Evolutionary conservation across 768 basidiomycete genomes (phyloP), one percentile per base, ranked within the genome.

Genomic region (Kwoniella newhampshirensis): DNA sequence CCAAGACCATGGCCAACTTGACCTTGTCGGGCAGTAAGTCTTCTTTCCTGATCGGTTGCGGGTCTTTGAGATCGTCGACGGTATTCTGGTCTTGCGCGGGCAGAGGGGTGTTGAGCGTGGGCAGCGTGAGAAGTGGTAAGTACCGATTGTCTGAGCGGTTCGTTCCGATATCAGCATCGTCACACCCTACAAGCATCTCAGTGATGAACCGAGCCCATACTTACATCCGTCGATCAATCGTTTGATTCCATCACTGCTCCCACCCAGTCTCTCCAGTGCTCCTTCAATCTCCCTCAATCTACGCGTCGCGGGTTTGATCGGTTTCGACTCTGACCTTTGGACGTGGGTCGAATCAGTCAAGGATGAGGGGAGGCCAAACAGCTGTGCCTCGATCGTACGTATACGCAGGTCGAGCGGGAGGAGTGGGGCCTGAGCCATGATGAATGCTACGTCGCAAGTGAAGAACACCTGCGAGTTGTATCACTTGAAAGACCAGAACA

Each of bases 1-100:
- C 71, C 4, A 73, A 43, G 1, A 73, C 21, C 61, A 73, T 66
- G 4, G 64, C 55, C n/a, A 66, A 23, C 43, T 67, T 70, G 40
- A 51, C 57, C 0, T 23, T 18, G 42, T 69, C 66, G 4, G 66
- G 60, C 39, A 73, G 35, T 4, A 70, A 46, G 27, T 70, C 63
- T 49, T 39, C 21, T 11, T 11, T 9, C 37, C 27, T 54, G n/a
- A 5, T 45, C 4, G 17, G 8, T 11, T 54, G 28, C 17, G 11
- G 13, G 32, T 26, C n/a, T n/a, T n/a, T n/a, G n/a, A n/a, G n/a
- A n/a, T n/a, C n/a, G n/a, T n/a, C n/a, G n/a, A n/a, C n/a, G n/a
- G n/a, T n/a, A n/a, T n/a, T n/a, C n/a, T n/a, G n/a, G 8, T 46
- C 18, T 17, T 21, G 18, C 17, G 25, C 32, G n/a, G n/a, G n/a